phyloP scores from a whole-genome alignment of 306 rosid genomes.

The Trifolium pratense region DNA sequence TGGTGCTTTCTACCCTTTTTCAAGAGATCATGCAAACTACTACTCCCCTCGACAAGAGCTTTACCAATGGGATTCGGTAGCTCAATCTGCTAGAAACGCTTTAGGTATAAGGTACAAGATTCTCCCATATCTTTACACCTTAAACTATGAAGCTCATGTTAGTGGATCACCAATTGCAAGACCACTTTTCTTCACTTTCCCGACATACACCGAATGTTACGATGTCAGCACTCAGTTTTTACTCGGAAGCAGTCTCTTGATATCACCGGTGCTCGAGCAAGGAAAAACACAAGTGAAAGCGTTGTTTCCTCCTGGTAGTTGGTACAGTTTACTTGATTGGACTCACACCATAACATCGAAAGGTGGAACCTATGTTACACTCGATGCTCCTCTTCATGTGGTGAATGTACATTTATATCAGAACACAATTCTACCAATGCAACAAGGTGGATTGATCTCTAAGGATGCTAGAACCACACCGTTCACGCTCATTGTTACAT shows the following conservation, averaged over 20 bases:
- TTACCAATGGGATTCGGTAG: slow-evolving; percentile 94
- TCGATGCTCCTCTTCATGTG: slow-evolving; percentile 79
- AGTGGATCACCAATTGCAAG: slow-evolving; percentile 94
- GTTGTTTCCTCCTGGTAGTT: slow-evolving; percentile 86
- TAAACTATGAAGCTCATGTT: slow-evolving; percentile 83
- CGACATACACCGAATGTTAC: slow-evolving; percentile 64
- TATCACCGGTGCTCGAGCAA: slow-evolving; percentile 86
- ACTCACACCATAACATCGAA: slow-evolving; percentile 58
- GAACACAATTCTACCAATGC: slow-evolving; percentile 86
- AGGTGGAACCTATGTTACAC: slow-evolving; percentile 63
- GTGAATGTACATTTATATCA: slow-evolving; percentile 94
- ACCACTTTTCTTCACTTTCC: slow-evolving; percentile 93
- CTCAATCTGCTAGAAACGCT: slow-evolving; percentile 86
- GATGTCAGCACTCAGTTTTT: slow-evolving; percentile 87
- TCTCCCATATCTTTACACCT: slow-evolving; percentile 90
- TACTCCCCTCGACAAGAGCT: slow-evolving; percentile 97
- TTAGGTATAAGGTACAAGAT: slow-evolving; percentile 84
- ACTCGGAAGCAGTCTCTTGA: slow-evolving; percentile 79
- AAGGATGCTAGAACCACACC: slow-evolving; percentile 89
- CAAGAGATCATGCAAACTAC: slow-evolving; percentile 92
- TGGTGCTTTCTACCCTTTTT: slow-evolving; percentile 96
- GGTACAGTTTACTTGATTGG: slow-evolving; percentile 88
- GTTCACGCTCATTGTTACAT: slow-evolving; percentile 65
- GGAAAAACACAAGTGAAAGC: slow-evolving; percentile 77
- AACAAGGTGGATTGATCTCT: slow-evolving; percentile 81